phyloP scores from a whole-genome alignment of 495 filamentous ascomycete genomes.

The Parmelia sp. region DNA sequence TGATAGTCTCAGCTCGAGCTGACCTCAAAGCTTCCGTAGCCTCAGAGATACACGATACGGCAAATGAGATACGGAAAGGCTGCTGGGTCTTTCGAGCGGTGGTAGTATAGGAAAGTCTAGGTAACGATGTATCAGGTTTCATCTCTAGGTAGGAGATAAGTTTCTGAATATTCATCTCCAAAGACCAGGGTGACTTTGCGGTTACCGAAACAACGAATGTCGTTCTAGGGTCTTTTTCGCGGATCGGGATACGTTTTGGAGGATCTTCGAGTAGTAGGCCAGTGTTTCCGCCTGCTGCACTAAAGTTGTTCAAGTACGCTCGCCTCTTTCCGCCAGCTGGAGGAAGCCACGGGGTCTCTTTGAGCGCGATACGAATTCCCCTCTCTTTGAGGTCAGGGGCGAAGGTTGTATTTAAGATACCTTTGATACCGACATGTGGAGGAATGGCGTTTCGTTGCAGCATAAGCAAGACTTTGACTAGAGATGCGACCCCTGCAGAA shows the following conservation, averaged over 20 bases:
- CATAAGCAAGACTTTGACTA: conserved; percentile 73
- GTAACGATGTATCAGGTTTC: conserved; percentile 44
- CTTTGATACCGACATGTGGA: conserved; percentile 53
- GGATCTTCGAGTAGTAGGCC: conserved; percentile 49
- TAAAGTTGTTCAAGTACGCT: conserved; percentile 64
- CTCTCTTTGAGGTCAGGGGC: conserved; percentile 60
- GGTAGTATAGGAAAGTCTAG: conserved; percentile 61
- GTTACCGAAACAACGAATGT: conserved; percentile 31
- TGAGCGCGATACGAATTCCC: conserved; percentile 31
- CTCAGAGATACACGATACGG: neutral
- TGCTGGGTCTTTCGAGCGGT: conserved; percentile 65
- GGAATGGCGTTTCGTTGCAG: conserved; percentile 64
- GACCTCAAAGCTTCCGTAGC: conserved; percentile 8
- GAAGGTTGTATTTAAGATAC: conserved; percentile 32
- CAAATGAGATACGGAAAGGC: conserved; percentile 41
- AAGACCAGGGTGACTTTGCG: conserved; percentile 27
- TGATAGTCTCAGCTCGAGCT: conserved; percentile 22
- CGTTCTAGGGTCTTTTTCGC: conserved; percentile 48
- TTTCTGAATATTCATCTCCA: conserved; percentile 31
- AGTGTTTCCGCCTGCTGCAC: conserved; percentile 52
- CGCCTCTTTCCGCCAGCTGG: conserved; percentile 45
- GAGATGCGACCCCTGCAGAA: conserved; percentile 65
- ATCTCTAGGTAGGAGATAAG: conserved; percentile 8
- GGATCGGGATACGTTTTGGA: conserved; percentile 22
- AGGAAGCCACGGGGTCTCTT: conserved; percentile 25